Base-by-base conservation (phyloP, 1,139 yeast genomes). In the Pneumocystis canis region DNA sequence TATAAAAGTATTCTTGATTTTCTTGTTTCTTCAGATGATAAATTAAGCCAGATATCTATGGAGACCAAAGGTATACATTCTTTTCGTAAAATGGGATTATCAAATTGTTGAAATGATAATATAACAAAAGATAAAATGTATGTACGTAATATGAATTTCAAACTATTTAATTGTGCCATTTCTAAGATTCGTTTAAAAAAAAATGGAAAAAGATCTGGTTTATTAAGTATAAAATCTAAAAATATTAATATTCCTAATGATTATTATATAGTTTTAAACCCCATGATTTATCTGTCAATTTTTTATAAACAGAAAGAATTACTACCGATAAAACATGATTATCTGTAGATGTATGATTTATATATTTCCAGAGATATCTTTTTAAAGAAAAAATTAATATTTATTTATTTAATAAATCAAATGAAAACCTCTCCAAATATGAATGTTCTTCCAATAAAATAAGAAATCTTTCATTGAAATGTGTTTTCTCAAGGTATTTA, bases 321-420 rank as follows among this genome's bases (percentile, higher is more conserved):
- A 75, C 72, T 16, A 79, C 70, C 61, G 77, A 70, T 61, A 76
- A 74, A 3, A 79, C 71, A 66, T 80, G 82, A 31, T 71, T 74
- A 53, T 73, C 70, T 1, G 79, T 72, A 5, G 74, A 71, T 62
- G 79, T 79, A 18, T 70, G 72, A 60, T 74, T 74, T 64, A 79
- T 78, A 59, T 70, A 67, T 4, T 72, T 73, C 83, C 82, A 80
- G 14, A 79, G 71, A 56, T 68, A 73, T 41, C 71, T 65, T 35
- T 62, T 58, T 31, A 30, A 33, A 40, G 5, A 18, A 37, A 16
- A 39, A n/a, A 41, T 58, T 28, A 54, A 30, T 47, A 65, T 70
- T 61, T 60, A 67, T 64, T 56, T 59, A 60, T 71, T 72, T 20
- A 71, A 59, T 56, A 65, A 69, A 33, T 63, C 63, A 35, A 67